A percentile compares a stretch with the other conserved stretches of the same genome.
These are phyloP conservation scores for Candida parachauliodes DNA, from an alignment of 805 yeast genomes.

Conservation along the genomic window DNA sequence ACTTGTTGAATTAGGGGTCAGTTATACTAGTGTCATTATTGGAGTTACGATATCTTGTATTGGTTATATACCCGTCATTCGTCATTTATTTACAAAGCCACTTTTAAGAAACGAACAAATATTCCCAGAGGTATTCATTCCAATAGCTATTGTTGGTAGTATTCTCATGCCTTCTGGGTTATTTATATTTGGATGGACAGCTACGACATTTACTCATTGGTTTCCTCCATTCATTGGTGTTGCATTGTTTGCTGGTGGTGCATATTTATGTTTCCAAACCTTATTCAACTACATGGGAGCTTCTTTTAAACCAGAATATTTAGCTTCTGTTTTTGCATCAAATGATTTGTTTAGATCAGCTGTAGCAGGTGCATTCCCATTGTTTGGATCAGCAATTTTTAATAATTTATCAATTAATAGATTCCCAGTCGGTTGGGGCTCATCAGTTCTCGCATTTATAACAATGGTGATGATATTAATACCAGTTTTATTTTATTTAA, in stretches of 20 bases:
- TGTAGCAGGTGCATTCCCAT: slow-evolving; percentile 53
- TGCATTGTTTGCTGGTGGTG: slow-evolving; percentile 33
- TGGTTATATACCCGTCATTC: slow-evolving; percentile 22
- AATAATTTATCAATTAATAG: slow-evolving; percentile 44
- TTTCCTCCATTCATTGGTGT: slow-evolving; percentile 45
- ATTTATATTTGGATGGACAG: slow-evolving; percentile 51
- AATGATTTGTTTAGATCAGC: slow-evolving; percentile 48
- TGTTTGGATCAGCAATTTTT: slow-evolving; percentile 61
- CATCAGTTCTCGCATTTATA: slow-evolving; percentile 43
- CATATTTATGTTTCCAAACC: slow-evolving; percentile 48
- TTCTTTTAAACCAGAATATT: slow-evolving; percentile 43
- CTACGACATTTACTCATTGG: slow-evolving; percentile 43
- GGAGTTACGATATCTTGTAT: slow-evolving; percentile 44
- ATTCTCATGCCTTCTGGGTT: slow-evolving; percentile 40
- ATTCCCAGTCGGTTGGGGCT: slow-evolving; percentile 61
- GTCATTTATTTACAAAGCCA: slow-evolving; percentile 19
- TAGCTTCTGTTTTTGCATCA: slow-evolving; percentile 53
- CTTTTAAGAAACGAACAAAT: slow-evolving; percentile 11
- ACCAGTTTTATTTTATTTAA: slow-evolving; percentile 42
- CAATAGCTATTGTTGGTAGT: slow-evolving; percentile 33
- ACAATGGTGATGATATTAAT: slow-evolving; percentile 40
- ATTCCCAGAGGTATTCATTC: slow-evolving; percentile 38
- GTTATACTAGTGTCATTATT: slow-evolving; percentile 45
- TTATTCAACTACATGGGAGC: slow-evolving; percentile 46
- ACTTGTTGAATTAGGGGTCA: slow-evolving; percentile 43